These are phyloP conservation scores for Fusarium mundagurra DNA, from an alignment of 2,329 filamentous ascomycete species.

Conservation along the genomic window DNA sequence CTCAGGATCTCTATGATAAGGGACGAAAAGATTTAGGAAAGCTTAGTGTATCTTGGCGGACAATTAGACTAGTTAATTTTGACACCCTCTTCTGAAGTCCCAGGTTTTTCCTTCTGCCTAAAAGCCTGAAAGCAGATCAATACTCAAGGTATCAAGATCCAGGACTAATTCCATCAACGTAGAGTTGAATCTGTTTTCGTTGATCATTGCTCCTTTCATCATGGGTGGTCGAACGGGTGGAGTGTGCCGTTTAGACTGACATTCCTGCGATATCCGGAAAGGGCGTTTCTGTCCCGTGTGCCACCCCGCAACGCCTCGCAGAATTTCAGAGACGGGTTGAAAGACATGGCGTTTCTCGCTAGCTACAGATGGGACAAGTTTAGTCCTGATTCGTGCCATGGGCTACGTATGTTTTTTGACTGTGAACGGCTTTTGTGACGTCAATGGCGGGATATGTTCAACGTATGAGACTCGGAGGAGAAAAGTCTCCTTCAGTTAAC, in stretches of 20 bases:
- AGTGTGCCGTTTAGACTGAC: not conserved
- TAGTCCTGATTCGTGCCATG: too few relatives aligned
- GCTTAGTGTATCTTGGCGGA: not conserved
- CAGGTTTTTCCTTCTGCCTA: not conserved
- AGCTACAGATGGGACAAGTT: too few relatives aligned
- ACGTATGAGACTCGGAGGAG: not conserved
- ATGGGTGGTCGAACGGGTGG: not conserved
- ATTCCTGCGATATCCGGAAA: constrained; percentile 6
- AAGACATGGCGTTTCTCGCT: not conserved
- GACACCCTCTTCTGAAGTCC: not conserved
- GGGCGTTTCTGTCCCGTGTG: not conserved
- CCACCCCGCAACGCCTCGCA: not conserved
- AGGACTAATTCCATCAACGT: constrained; percentile 9
- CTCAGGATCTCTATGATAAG: not conserved
- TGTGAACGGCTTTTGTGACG: not conserved
- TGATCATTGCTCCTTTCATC: not conserved
- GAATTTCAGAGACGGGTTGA: not conserved
- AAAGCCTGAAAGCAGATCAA: not conserved
- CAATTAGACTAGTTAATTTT: not conserved
- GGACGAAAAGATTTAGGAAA: not conserved
- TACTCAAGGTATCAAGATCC: not conserved
- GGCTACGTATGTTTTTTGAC: too few relatives aligned
- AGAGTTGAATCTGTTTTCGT: not conserved
- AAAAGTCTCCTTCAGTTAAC: too few relatives aligned
- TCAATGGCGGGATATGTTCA: not conserved